Base-by-base conservation (phyloP, 768 basidiomycete genomes). In the Leucocoprinus sp. region DNA sequence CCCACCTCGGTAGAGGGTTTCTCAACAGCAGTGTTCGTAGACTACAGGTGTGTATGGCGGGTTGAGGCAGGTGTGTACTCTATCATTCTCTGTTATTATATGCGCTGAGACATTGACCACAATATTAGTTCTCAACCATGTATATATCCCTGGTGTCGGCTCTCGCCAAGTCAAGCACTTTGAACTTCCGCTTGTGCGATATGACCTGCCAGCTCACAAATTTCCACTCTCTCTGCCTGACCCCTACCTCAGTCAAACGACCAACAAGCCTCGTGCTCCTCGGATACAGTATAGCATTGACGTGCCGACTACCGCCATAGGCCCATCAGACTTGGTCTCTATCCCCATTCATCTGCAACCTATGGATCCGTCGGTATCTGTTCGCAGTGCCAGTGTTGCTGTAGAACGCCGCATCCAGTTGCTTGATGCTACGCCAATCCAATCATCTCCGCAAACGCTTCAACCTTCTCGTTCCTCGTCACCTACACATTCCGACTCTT, bases 21-120 rank as follows among this genome's bases (percentile, higher is more conserved):
- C 55, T 83, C 81, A 60, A 80, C 82, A 38, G 74, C 81, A 11
- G 70, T 78, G 49, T 87, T 80, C 55, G 83, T 83, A 53, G 83
- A 82, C 54, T 92, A 88, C 61, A 73, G 82, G 35, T 79, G 84
- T 57, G 76, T 76, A 57, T 92, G 89, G 89, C 72, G 86, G 43
- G 69, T 92, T 46, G 89, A 92, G 67, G 88, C 88, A 51, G 74
- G 87, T 80, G 52, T 52, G 80, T 35, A 26, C 45, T 48, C 53
- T 43, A 42, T 38, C 31, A 45, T 23, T 27, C 42, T 42, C 55
- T 59, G 52, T 60, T 22, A 50, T 35, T 38, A 41, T 12, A 38
- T 46, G 38, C 2, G 21, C 33, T 34, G 33, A 14, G 33, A 34
- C 33, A 14, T 34, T 34, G 14, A 24, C 19, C 22, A 3, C 7